Evolutionary conservation across 129 eudicot genomes (phyloP).

Genomic region (Tagetes erecta): DNA sequence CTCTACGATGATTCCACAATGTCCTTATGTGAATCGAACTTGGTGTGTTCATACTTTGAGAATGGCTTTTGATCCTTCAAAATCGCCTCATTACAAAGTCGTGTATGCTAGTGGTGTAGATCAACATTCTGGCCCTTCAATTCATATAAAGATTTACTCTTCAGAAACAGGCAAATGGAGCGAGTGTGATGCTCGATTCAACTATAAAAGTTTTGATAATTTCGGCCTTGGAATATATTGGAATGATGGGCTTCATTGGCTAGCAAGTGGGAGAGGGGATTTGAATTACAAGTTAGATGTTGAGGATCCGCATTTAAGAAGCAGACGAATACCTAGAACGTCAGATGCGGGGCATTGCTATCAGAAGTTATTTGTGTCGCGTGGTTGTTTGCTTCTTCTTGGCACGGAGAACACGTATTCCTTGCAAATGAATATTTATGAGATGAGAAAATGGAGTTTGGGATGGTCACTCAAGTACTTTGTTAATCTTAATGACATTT

Average conservation of each 20-base stretch:
- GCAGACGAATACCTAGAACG: not conserved
- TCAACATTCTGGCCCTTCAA: not conserved
- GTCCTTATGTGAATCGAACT: too few relatives aligned
- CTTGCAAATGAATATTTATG: not conserved
- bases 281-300: too few relatives aligned
- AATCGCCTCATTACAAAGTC: too few relatives aligned
- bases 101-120: not conserved
- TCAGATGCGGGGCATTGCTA: not conserved
- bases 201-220: not conserved
- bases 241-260: constrained; percentile 23
- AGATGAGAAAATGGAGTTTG: constrained; percentile 7
- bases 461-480: constrained; percentile 12
- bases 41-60: too few relatives aligned
- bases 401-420: not conserved
- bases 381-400: constrained; percentile 14
- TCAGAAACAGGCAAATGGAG: constrained; percentile 21
- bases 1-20: too few relatives aligned
- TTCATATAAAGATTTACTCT: constrained; percentile 8
- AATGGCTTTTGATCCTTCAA: constrained; percentile 20
- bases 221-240: constrained; percentile 23
- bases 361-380: constrained; percentile 4
- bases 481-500: constrained; percentile 1
- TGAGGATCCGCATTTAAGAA: not conserved
- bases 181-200: too few relatives aligned
- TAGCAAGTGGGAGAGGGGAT: not conserved